Evolutionary conservation across 345 rosid species (phyloP), one percentile per base, ranked within the genome.

Genomic region (Linum tenue): DNA sequence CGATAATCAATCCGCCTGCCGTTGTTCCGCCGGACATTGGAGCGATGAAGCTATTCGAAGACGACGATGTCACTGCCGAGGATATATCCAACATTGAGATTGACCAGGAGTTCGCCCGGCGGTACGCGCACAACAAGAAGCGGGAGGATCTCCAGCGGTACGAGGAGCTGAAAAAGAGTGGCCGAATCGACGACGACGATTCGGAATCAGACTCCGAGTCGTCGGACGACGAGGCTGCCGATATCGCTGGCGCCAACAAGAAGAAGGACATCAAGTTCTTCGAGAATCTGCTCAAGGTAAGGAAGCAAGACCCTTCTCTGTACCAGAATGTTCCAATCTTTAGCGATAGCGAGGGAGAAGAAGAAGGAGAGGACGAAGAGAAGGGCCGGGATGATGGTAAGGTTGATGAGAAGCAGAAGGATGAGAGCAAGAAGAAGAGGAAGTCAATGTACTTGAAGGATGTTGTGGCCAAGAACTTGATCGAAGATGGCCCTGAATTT

Each of bases 401-500:
- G 31, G 31, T 22, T 6, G 57, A 67, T 40, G 70, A 55, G 37
- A 63, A 41, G 60, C 42, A 9, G 65, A 51, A 5, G 59, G 41
- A 38, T 58, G 41, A 59, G 10, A 43, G 73, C 53, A 56, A 68
- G 65, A 15, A 64, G 59, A 72, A 67, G 61, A 77, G 79, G 75
- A 75, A 73, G 53, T 70, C 79, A 15, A 68, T 75, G 77, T 83
- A 84, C 64, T 67, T 89, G 76, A 92, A 82, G 72, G 98, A 92
- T 71, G 90, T 87, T 44, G 69, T 72, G 44, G 96, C 96, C 0
- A 80, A 73, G 72, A 86, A 81, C 0, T 77, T 87, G 82, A 78
- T 90, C 51, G 94, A 92, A 65, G 82, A 78, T 38, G 91, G 91
- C 55, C 85, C 95, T 11, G 89, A 86, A 22, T 83, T 67, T 63